Conservation (phyloP, 169 alveolate genomes). For the Plasmodium ovale region DNA sequence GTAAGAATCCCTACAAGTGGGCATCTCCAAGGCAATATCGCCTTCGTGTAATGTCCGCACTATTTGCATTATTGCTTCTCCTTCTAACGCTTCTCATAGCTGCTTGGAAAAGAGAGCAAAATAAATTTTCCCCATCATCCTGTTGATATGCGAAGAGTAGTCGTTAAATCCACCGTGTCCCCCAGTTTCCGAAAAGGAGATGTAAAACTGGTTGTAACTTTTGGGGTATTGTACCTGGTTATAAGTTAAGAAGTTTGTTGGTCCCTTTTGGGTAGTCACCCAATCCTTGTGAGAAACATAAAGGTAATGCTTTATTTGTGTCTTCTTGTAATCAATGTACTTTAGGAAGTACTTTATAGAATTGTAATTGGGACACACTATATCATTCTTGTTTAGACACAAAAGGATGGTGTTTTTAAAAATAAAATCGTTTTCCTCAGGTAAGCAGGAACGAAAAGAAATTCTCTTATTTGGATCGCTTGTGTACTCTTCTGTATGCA, state of each 20-base stretch:
- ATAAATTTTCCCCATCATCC: constrained; percentile 23
- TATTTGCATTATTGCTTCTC: too few species aligned
- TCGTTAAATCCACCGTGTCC: constrained; percentile 44
- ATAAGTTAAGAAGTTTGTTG: constrained; percentile 18
- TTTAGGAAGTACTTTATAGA: constrained; percentile 41
- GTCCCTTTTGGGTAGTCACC: neutral
- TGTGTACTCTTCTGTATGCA: constrained; percentile 12
- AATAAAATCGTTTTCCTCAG: neutral
- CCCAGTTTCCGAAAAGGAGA: constrained; percentile 37
- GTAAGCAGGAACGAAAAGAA: neutral
- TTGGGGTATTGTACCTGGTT: neutral
- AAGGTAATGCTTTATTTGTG: constrained; percentile 9
- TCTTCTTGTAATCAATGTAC: constrained; percentile 7
- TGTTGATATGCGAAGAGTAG: neutral
- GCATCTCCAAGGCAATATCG: too few species aligned
- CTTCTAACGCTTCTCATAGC: too few species aligned
- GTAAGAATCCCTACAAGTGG: too few species aligned
- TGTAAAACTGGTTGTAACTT: neutral
- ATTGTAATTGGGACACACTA: constrained; percentile 45
- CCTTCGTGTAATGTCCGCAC: too few species aligned
- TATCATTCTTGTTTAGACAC: constrained; percentile 33
- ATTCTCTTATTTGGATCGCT: neutral
- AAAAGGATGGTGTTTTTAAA: constrained; percentile 9
- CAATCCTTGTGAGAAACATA: neutral
- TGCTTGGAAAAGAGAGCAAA: neutral